Evolutionary conservation across 2,329 filamentous ascomycete genomes (phyloP).

Genomic region (Diaporthe citri): DNA sequence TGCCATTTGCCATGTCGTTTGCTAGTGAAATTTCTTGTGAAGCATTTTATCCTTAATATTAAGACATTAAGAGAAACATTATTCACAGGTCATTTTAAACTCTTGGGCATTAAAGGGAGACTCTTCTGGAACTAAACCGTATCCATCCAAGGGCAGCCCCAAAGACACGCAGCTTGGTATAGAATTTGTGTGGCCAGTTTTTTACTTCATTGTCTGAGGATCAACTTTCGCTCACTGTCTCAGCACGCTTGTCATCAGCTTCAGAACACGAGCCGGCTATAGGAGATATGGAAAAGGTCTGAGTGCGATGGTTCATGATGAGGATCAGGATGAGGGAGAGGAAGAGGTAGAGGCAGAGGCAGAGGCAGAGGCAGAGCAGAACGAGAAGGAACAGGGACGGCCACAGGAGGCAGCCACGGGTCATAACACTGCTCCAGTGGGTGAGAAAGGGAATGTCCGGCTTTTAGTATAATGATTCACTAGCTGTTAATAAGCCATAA

Average conservation of each 20-base stretch:
- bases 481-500: too few species aligned
- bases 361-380: background rate
- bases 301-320: background rate
- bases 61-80: background rate
- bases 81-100: background rate
- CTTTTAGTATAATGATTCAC: background rate
- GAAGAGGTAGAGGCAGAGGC: background rate
- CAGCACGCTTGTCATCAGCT: background rate
- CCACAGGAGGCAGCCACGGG: background rate
- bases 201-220: background rate
- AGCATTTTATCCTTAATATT: background rate
- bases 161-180: background rate
- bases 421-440: background rate
- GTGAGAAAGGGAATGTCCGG: background rate
- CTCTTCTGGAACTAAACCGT: background rate
- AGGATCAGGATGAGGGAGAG: background rate
- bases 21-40: background rate
- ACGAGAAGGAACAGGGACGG: background rate
- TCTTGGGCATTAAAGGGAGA: background rate
- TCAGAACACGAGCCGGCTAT: background rate
- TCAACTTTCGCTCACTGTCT: background rate
- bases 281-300: background rate
- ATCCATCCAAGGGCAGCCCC: background rate
- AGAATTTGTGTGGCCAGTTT: background rate
- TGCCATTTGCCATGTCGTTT: background rate